phyloP scores from a whole-genome alignment of 179 eudicot genomes.

The Gypsophila paniculata region DNA sequence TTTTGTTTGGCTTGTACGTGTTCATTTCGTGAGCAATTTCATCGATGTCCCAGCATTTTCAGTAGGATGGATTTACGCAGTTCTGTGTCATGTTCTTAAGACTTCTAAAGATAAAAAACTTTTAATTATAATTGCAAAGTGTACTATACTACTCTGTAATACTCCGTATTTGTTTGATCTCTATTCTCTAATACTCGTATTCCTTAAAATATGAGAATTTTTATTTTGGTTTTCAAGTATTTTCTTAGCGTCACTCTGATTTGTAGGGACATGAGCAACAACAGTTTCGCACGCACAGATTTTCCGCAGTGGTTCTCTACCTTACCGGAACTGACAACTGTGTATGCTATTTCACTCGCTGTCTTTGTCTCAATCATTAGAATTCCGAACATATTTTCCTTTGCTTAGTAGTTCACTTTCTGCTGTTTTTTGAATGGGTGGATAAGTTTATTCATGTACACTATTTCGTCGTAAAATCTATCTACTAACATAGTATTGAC shows the following conservation, averaged over 20 bases:
- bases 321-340: constrained; percentile 43
- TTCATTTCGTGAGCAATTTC: too few relatives aligned
- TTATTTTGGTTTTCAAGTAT: not conserved
- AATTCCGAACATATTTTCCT: too few relatives aligned
- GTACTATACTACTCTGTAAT: not conserved
- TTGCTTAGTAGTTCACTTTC: too few relatives aligned
- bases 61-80: not conserved
- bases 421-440: not conserved
- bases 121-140: too few relatives aligned
- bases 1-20: not conserved
- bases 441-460: not conserved
- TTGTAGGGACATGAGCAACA: constrained; percentile 79
- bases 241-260: not conserved
- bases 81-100: not conserved
- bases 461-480: not conserved
- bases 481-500: constrained; percentile 18
- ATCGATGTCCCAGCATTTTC: too few relatives aligned
- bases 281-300: constrained; percentile 47
- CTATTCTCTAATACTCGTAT: not conserved
- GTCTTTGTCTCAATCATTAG: too few relatives aligned
- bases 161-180: too few relatives aligned
- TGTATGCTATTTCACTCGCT: constrained; percentile 25
- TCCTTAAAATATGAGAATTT: not conserved
- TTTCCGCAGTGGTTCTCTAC: constrained; percentile 54
- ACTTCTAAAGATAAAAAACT: not conserved